These are phyloP conservation scores for Tausonia pullulans DNA, from an alignment of 1,284 basidiomycete genomes.

Conservation along the genomic window DNA sequence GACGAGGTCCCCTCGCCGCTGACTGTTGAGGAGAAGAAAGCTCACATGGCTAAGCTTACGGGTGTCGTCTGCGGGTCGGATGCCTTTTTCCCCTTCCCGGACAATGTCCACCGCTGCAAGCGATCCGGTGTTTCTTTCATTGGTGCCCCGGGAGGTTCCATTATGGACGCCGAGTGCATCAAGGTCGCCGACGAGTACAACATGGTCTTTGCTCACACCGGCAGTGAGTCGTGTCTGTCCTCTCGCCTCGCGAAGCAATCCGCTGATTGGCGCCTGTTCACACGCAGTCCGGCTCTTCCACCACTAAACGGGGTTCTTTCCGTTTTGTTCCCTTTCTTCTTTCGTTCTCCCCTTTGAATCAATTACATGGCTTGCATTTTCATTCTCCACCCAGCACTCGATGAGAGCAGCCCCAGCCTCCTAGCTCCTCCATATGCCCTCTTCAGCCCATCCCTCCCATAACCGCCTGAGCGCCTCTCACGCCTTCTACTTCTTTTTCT, in stretches of 20 bases:
- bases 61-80: slow-evolving; percentile 89
- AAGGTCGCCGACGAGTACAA: slow-evolving; percentile 83
- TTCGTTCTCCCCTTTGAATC: too few relatives aligned
- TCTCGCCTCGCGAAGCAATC: background rate
- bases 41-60: slow-evolving; percentile 59
- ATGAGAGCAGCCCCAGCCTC: background rate
- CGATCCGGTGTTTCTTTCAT: slow-evolving; percentile 87
- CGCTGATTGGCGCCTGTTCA: background rate
- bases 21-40: slow-evolving; percentile 57
- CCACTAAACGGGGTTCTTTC: slow-evolving; percentile 7
- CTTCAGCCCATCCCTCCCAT: background rate
- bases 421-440: background rate
- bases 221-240: slow-evolving; percentile 32
- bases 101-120: slow-evolving; percentile 88
- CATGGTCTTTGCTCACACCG: slow-evolving; percentile 79
- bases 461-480: background rate
- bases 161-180: slow-evolving; percentile 94
- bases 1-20: slow-evolving; percentile 61
- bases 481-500: background rate
- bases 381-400: background rate
- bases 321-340: background rate
- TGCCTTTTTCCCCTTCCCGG: slow-evolving; percentile 99
- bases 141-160: slow-evolving; percentile 87
- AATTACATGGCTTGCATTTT: background rate
- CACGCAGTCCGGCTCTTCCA: slow-evolving; percentile 14